These are phyloP conservation scores for Paramecium sexaurelia DNA, from an alignment of 73 alveolate genomes.

Conservation along the genomic window DNA sequence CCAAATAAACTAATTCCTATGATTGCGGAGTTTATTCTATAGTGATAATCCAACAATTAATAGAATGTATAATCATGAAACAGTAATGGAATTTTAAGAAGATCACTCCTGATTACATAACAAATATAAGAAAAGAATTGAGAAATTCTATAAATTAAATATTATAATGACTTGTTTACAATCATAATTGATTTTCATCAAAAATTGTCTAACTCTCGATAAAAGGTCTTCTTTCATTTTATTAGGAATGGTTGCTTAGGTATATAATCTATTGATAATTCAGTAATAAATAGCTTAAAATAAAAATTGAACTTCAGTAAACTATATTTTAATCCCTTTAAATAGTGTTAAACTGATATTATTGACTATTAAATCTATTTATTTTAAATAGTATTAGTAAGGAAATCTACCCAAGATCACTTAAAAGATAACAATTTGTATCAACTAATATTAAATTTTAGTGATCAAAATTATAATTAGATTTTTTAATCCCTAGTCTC, in stretches of 20 bases:
- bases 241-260: constrained; percentile 82
- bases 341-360: too few species aligned
- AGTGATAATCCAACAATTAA: neutral
- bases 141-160: neutral
- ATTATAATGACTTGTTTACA: neutral
- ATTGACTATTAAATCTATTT: too few species aligned
- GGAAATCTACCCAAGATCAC: too few species aligned
- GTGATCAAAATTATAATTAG: too few species aligned
- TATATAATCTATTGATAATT: too few species aligned
- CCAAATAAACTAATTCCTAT: neutral
- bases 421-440: too few species aligned
- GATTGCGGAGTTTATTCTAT: constrained; percentile 27
- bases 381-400: too few species aligned
- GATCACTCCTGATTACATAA: neutral
- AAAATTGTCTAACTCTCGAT: constrained; percentile 74
- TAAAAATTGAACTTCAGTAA: too few species aligned
- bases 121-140: neutral
- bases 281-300: too few species aligned
- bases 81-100: neutral
- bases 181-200: constrained; percentile 64
- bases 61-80: neutral
- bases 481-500: too few species aligned
- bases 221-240: constrained; percentile 80
- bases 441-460: too few species aligned
- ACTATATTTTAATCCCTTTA: too few species aligned